phyloP scores from a whole-genome alignment of 495 filamentous ascomycete species.

The Friedmanniomyces simplex region DNA sequence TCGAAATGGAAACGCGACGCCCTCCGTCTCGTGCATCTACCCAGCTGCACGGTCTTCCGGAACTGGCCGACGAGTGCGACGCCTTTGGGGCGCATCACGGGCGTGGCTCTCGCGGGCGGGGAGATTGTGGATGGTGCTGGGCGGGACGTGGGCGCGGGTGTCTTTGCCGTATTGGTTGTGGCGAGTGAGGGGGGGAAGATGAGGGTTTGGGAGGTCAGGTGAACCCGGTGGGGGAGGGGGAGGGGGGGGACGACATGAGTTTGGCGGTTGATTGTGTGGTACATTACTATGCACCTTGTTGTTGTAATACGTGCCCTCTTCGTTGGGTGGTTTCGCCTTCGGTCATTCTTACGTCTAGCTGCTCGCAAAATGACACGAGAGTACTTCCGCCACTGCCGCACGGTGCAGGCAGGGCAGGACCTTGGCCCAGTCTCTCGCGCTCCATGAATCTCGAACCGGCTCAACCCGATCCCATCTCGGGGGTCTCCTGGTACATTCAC shows the following conservation, averaged over 20 bases:
- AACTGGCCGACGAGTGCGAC: slow-evolving; percentile 94
- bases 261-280: too few species aligned
- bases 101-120: slow-evolving; percentile 52
- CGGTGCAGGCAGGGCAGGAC: slow-evolving; percentile 5
- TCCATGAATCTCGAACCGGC: slow-evolving; percentile 1
- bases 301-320: too few species aligned
- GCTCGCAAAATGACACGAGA: too few species aligned
- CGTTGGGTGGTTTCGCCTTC: too few species aligned
- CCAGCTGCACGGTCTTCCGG: slow-evolving; percentile 81
- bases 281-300: too few species aligned
- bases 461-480: slow-evolving; percentile 1
- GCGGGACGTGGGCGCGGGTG: slow-evolving; percentile 35
- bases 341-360: too few species aligned
- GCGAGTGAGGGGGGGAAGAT: slow-evolving; percentile 81
- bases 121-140: slow-evolving; percentile 6
- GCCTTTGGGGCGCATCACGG: slow-evolving; percentile 73
- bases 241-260: too few species aligned
- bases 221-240: too few species aligned
- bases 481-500: slow-evolving; percentile 8
- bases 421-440: slow-evolving; percentile 2
- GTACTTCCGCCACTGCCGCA: neutral
- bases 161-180: slow-evolving; percentile 63
- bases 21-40: slow-evolving; percentile 78
- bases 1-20: slow-evolving; percentile 82
- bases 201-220: slow-evolving; percentile 69